A percentile compares a stretch with the other conserved stretches of the same genome.
These are phyloP conservation scores for Phytophthora idaei DNA, from an alignment of 352 stramenopile species.

Conservation along the genomic window DNA sequence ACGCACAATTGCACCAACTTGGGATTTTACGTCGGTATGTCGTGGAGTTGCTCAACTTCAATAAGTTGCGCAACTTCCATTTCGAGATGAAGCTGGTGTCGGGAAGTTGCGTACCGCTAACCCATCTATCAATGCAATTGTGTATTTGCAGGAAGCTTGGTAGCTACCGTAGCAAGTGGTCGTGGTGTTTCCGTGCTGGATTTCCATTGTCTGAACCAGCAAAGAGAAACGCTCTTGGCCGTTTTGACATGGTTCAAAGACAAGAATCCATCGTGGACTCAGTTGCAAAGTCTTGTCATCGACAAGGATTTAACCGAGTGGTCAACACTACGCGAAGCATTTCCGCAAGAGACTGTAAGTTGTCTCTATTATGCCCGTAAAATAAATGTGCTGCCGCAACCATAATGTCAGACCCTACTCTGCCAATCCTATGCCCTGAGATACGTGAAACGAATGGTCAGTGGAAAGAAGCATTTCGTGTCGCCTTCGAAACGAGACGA, in stretches of 20 bases:
- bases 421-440: neutral
- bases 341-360: neutral
- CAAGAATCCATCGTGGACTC: neutral
- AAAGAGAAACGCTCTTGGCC: neutral
- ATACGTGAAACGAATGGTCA: neutral
- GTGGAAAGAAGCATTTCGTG: neutral
- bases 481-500: neutral
- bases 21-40: neutral
- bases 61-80: neutral
- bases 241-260: neutral
- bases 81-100: no score
- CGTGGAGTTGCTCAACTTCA: neutral
- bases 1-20: neutral
- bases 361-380: neutral
- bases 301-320: neutral
- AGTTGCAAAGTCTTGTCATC: neutral
- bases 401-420: neutral
- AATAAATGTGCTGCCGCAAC: neutral
- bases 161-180: neutral
- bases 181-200: neutral
- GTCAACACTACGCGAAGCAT: neutral
- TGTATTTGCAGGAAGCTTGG: neutral
- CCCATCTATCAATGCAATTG: neutral
- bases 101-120: neutral
- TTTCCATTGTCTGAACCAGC: neutral